A percentile compares a stretch with the other conserved stretches of the same genome.
Conservation (phyloP, 2,329 filamentous ascomycete genomes). For the Emergomyces orientalis region DNA sequence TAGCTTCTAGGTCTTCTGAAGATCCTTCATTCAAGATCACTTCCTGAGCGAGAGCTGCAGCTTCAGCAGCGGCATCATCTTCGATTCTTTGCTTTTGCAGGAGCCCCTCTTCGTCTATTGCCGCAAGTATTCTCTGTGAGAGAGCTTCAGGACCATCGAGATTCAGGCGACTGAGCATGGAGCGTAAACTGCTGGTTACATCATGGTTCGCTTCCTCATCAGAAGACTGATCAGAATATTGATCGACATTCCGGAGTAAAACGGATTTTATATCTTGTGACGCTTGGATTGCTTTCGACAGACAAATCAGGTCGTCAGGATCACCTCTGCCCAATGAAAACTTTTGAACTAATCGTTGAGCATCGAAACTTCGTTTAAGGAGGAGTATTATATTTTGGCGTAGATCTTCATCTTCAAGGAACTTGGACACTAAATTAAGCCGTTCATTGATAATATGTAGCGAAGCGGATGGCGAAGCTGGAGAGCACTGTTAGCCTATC, state of each 20-base stretch:
- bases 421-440: conserved; percentile 69
- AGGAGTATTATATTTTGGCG: conserved; percentile 60
- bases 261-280: conserved; percentile 53
- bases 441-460: conserved; percentile 66
- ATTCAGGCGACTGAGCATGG: conserved; percentile 27
- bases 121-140: conserved; percentile 59
- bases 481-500: conserved; percentile 14
- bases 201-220: conserved; percentile 26
- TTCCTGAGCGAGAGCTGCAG: conserved; percentile 64
- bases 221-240: conserved; percentile 18
- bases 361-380: conserved; percentile 70
- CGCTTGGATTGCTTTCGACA: conserved; percentile 70
- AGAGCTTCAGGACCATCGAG: conserved; percentile 59
- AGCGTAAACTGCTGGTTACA: conserved; percentile 19
- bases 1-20: conserved; percentile 45
- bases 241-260: conserved; percentile 21
- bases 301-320: conserved; percentile 74
- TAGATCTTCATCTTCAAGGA: conserved; percentile 57
- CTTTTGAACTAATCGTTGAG: conserved; percentile 82
- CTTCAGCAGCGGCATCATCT: conserved; percentile 59
- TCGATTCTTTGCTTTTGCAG: conserved; percentile 68
- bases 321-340: conserved; percentile 90
- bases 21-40: conserved; percentile 58
- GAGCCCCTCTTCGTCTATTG: conserved; percentile 92
- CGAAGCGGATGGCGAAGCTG: conserved; percentile 77